Percentiles rank a stretch among this genome's conserved stretches.
These are phyloP conservation scores for Penicillium herquei DNA, from an alignment of 495 filamentous ascomycete species.

Conservation along the genomic window DNA sequence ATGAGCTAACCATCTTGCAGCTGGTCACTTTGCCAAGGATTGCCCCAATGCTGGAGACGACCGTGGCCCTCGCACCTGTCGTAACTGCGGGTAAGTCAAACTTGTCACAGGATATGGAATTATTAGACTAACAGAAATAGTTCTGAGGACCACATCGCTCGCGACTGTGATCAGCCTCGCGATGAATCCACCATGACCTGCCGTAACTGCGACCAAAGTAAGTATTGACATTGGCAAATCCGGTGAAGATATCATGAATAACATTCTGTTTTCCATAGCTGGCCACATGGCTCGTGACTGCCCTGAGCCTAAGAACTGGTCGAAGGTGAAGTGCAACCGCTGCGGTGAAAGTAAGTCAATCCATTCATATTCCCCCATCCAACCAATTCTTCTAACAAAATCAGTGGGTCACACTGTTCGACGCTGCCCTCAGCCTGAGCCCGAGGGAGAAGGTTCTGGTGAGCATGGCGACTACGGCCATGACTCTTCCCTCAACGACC, in stretches of 20 bases:
- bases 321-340: slow-evolving; percentile 70
- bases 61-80: slow-evolving; percentile 50
- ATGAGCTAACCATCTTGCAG: slow-evolving; percentile 34
- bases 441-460: slow-evolving; percentile 12
- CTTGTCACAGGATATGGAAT: not conserved
- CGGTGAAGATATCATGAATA: not conserved
- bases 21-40: slow-evolving; percentile 80
- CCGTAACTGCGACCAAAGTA: slow-evolving; percentile 67
- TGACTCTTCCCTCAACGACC: not conserved
- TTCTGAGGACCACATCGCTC: slow-evolving; percentile 51
- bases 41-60: slow-evolving; percentile 56
- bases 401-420: slow-evolving; percentile 66
- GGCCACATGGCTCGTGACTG: slow-evolving; percentile 77
- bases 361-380: not conserved
- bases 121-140: slow-evolving; percentile 26
- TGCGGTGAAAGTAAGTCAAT: slow-evolving; percentile 63
- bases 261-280: slow-evolving; percentile 20
- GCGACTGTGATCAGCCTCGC: slow-evolving; percentile 55
- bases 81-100: slow-evolving; percentile 57
- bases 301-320: slow-evolving; percentile 71
- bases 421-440: slow-evolving; percentile 52
- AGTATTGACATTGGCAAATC: slow-evolving; percentile 4
- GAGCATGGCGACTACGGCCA: not conserved
- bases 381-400: slow-evolving; percentile 12
- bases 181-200: slow-evolving; percentile 54